Evolutionary conservation across 2,329 filamentous ascomycete genomes (phyloP), one percentile per base, ranked within the genome.

Genomic region (Diaporthe vaccinii): DNA sequence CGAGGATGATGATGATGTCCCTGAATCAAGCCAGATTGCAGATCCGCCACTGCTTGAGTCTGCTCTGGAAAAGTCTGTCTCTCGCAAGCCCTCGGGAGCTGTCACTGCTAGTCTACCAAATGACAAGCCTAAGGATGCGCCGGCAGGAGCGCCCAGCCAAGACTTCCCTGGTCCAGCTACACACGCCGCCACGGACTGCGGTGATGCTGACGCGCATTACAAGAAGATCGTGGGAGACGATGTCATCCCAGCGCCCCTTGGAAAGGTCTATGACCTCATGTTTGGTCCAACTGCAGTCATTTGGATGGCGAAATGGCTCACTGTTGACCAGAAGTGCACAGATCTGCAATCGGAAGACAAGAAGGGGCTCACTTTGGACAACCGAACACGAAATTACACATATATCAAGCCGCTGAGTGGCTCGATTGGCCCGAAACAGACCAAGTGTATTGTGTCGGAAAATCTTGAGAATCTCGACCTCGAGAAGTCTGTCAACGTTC

Each of bases 341-440:
- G 97, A 99, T n/a, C 83, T 98, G 36, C 93, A 94, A 77, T 92
- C 97, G 85, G 94, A 96, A 61, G 95, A 97, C 79, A 95, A 95
- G 81, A 93, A 93, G 80, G 95, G 94, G 0, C 84, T 97, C 34
- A 91, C 91, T 4, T 90, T 91, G 65, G 95, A 97, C 25, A 94
- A 93, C 84, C 94, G 92, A 82, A 89, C 90, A 4, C 91, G 96
- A 61, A 91, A 87, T 28, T 98, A 93, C 82, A 93, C 92, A 1
- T 99, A 98, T 82, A 98, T 98, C 85, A 98, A 98, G 83, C 97
- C 97, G 2, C 86, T 99, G 2, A 90, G 92, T 79, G 94, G 89
- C 2, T 89, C 94, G 1, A 96, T 99, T 78, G 97, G 97, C 0
- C 97, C 97, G 0, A 97, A 91, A 82, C 95, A 98, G 85, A 99